A percentile compares a stretch with the other conserved stretches of the same genome.
Evolutionary conservation across 352 stramenopile genomes (phyloP).

Genomic region (Pythium brachiatum): DNA sequence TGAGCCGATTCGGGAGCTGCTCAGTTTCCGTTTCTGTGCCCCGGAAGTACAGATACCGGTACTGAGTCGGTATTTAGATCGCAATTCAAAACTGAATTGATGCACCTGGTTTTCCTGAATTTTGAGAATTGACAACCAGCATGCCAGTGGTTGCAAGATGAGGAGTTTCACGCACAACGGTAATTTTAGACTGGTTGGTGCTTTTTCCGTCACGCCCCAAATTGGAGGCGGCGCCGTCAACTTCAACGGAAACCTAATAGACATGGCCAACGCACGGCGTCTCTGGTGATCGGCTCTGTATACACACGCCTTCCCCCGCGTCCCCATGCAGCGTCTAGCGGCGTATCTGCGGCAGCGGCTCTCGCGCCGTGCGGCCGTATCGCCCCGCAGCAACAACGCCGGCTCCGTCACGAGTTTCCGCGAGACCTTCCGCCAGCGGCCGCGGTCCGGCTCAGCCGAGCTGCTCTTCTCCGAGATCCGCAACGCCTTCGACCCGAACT

Average conservation of each 20-base stretch:
- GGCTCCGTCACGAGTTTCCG: slow-evolving; percentile 29
- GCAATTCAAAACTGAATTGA: slow-evolving; percentile 25
- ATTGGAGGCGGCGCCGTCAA: not conserved
- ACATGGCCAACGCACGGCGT: not conserved
- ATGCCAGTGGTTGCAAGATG: too few species aligned
- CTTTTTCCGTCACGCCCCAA: not conserved
- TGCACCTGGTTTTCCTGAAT: not conserved
- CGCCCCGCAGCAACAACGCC: not conserved
- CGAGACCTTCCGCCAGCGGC: slow-evolving; percentile 38
- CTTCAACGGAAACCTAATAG: not conserved
- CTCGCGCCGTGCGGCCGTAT: not conserved
- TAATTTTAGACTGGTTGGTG: not conserved
- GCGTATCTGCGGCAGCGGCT: not conserved
- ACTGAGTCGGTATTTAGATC: not conserved
- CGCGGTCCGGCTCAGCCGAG: slow-evolving; percentile 46
- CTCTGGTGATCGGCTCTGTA: not conserved
- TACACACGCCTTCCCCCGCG: not conserved
- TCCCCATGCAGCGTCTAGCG: not conserved
- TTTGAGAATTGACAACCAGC: not conserved
- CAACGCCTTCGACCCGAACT: slow-evolving; percentile 64
- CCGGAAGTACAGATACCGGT: slow-evolving; percentile 15
- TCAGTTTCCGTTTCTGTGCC: slow-evolving; percentile 21
- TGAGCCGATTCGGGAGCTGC: slow-evolving; percentile 5
- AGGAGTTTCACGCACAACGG: not conserved
- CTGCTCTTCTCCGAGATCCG: slow-evolving; percentile 43